phyloP scores from a whole-genome alignment of 805 yeast genomes.

The Teunomyces tritomae region DNA sequence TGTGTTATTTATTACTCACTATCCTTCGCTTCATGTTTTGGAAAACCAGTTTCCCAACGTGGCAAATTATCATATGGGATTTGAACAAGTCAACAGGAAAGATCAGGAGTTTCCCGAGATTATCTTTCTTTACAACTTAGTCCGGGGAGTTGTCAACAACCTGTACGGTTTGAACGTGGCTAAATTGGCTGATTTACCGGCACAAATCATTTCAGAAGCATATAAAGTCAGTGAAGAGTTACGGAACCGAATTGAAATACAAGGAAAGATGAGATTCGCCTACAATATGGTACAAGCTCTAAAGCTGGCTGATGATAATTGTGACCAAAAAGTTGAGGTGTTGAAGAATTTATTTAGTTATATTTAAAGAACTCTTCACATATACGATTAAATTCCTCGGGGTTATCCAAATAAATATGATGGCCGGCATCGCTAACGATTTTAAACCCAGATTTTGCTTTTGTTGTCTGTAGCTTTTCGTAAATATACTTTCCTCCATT shows the following conservation, averaged over 20 bases:
- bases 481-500: conserved; percentile 36
- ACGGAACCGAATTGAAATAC: conserved; percentile 25
- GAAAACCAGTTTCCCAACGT: conserved; percentile 43
- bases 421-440: conserved; percentile 39
- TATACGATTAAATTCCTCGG: conserved; percentile 26
- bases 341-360: background rate
- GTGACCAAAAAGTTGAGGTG: background rate
- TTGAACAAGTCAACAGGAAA: conserved; percentile 35
- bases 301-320: background rate
- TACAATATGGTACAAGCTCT: background rate
- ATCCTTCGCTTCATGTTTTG: conserved; percentile 59
- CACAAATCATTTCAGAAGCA: conserved; percentile 45
- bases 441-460: conserved; percentile 17
- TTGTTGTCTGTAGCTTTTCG: conserved; percentile 19
- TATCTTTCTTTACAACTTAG: conserved; percentile 37
- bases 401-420: conserved; percentile 42
- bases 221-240: conserved; percentile 31
- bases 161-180: conserved; percentile 90
- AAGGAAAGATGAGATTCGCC: background rate
- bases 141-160: conserved; percentile 42
- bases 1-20: conserved; percentile 82
- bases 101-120: conserved; percentile 36
- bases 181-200: conserved; percentile 62
- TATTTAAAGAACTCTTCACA: conserved; percentile 22
- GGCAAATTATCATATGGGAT: conserved; percentile 73